Base-by-base conservation (phyloP, 345 rosid species). In the Hirschfeldia incana region DNA sequence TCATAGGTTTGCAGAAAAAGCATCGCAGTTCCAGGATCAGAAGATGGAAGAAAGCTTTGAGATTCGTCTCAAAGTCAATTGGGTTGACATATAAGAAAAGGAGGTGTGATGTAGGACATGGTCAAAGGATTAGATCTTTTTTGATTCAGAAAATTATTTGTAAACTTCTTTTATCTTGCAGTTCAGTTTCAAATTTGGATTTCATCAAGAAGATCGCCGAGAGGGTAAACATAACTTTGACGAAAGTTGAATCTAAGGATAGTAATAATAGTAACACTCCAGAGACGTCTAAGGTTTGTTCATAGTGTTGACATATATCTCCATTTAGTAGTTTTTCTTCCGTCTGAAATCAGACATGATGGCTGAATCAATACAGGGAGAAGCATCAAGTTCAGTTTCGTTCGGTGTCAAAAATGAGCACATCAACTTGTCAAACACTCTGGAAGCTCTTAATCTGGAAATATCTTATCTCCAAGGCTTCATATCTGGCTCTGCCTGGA, bases 21-120 rank as follows among this genome's bases (percentile, higher is more conserved):
- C 67, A 33, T 33, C 67, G 21, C 12, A 15, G 5, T 0, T n/a
- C 5, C 12, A 68, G 26, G 26, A 15, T 68, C 39, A 3, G 1
- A 6, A 29, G 5, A 49, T 68, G 72, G 72, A 46, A 44, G 59
- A 49, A 12, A 68, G 57, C 72, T 49, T 68, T 68, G 26, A 13
- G 21, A 28, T 29, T 2, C 7, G 72, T 49, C 0, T 37, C 72
- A 28, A 26, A 42, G n/a, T 1, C 0, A 9, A 49, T 27, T 68
- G 72, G 72, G 1, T 8, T 68, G 60, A 7, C 60, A 12, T 68
- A 46, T 42, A 1, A 27, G 4, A 46, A 46, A 34, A 68, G 27
- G 7, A 16, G 59, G 59, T 16, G n/a, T n/a, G n/a, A n/a, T n/a
- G n/a, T n/a, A n/a, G n/a, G n/a, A n/a, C 49, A 42, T 42, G 49